Percentiles rank a stretch among this genome's conserved stretches.
phyloP scores from a whole-genome alignment of 768 basidiomycete species.

The Russula sp. region DNA sequence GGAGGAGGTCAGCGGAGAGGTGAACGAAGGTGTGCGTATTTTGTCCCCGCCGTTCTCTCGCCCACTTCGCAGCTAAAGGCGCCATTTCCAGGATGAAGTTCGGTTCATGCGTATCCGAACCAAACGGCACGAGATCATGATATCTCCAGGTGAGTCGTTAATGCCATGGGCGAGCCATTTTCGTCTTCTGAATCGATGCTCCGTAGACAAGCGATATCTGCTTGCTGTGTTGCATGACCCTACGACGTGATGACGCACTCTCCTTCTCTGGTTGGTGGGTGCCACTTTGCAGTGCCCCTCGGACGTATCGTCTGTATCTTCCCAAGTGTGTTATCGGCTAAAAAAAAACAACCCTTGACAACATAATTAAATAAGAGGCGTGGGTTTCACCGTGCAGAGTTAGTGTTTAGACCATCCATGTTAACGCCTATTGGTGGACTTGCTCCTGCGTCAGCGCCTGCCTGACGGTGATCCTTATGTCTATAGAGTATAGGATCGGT shows the following conservation, averaged over 20 bases:
- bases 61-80: slow-evolving; percentile 3
- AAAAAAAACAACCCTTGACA: slow-evolving; percentile 7
- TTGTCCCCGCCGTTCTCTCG: background rate
- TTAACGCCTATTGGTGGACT: slow-evolving; percentile 5
- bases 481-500: background rate
- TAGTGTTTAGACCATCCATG: slow-evolving; percentile 6
- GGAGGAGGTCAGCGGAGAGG: slow-evolving; percentile 68
- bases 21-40: slow-evolving; percentile 55
- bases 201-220: slow-evolving; percentile 70
- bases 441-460: background rate
- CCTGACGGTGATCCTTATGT: slow-evolving; percentile 4
- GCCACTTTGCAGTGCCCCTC: slow-evolving; percentile 1
- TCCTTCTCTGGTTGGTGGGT: background rate
- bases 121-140: slow-evolving; percentile 89
- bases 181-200: slow-evolving; percentile 1
- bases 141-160: slow-evolving; percentile 73
- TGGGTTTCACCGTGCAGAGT: slow-evolving; percentile 6
- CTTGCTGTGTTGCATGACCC: slow-evolving; percentile 84
- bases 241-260: slow-evolving; percentile 23
- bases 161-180: background rate
- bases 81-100: slow-evolving; percentile 65
- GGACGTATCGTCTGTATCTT: slow-evolving; percentile 11
- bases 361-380: slow-evolving; percentile 1
- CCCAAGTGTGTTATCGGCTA: background rate
- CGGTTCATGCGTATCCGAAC: slow-evolving; percentile 89